phyloP scores from a whole-genome alignment of 352 stramenopile genomes.

The Phytopythium delawarense region DNA sequence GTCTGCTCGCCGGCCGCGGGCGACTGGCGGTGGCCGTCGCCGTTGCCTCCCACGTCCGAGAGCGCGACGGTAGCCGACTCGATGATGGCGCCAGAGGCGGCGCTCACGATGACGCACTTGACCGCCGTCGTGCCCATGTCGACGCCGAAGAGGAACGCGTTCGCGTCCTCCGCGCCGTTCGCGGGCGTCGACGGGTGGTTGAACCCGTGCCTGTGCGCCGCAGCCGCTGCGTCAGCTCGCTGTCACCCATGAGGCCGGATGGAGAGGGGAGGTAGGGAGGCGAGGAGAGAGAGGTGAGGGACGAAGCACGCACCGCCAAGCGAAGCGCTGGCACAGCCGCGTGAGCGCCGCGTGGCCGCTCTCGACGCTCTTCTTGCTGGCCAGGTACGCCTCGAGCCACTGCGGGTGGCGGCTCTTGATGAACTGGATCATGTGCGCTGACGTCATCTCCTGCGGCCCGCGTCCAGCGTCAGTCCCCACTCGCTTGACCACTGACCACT shows the following conservation, averaged over 20 bases:
- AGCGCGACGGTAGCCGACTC: conserved; percentile 31
- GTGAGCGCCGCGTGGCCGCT: conserved; percentile 34
- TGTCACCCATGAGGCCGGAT: too few relatives aligned
- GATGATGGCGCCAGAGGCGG: conserved; percentile 19
- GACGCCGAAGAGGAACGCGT: conserved; percentile 41
- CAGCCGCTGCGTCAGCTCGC: neutral
- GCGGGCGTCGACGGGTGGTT: conserved; percentile 7
- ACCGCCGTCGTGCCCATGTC: conserved; percentile 78
- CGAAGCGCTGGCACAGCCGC: conserved; percentile 35
- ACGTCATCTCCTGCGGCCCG: conserved; percentile 25
- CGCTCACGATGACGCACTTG: conserved; percentile 63
- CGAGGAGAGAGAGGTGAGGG: neutral
- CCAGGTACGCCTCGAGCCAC: conserved; percentile 32
- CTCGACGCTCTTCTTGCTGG: conserved; percentile 37
- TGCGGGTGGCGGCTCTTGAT: conserved; percentile 27
- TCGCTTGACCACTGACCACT: too few relatives aligned
- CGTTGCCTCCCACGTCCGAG: conserved; percentile 21
- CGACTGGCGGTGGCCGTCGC: conserved; percentile 9
- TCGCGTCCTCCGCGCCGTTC: conserved; percentile 14
- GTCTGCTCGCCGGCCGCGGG: conserved; percentile 25
- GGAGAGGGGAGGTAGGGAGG: too few relatives aligned
- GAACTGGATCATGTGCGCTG: conserved; percentile 39
- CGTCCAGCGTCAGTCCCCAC: neutral
- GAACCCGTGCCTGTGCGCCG: conserved; percentile 19
- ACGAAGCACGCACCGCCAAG: conserved; percentile 8